Percentiles rank a stretch among this genome's conserved stretches.
These are phyloP conservation scores for Ogataea degrootiae DNA, from an alignment of 805 yeast genomes.

Conservation along the genomic window DNA sequence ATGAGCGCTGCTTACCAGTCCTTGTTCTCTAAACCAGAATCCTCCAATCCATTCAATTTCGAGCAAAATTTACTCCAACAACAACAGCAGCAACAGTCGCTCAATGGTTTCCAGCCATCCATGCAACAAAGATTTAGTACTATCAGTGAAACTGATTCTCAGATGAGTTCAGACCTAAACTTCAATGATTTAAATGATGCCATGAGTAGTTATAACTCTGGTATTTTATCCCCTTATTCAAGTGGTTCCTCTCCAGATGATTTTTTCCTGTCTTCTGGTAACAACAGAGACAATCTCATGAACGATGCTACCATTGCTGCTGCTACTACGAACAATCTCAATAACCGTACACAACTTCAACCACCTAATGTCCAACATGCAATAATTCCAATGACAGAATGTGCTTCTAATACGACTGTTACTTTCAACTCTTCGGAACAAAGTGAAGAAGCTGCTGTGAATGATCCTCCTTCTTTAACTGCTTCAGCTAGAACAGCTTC, in stretches of 20 bases:
- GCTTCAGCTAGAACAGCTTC: slow-evolving; percentile 13
- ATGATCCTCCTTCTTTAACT: slow-evolving; percentile 7
- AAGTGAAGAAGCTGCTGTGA: background rate
- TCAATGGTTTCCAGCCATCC: slow-evolving; percentile 1
- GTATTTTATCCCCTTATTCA: slow-evolving; percentile 31
- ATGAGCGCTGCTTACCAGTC: background rate
- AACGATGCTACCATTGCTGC: background rate
- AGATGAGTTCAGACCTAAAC: slow-evolving; percentile 23
- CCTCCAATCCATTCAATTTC: background rate
- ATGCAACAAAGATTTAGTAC: slow-evolving; percentile 15
- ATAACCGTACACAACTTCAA: background rate
- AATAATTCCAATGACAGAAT: slow-evolving; percentile 26
- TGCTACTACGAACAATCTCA: background rate
- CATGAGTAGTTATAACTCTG: slow-evolving; percentile 25
- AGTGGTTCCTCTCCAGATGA: slow-evolving; percentile 35
- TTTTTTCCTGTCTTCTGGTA: slow-evolving; percentile 20
- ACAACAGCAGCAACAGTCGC: slow-evolving; percentile 2
- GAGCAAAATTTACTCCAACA: slow-evolving; percentile 3
- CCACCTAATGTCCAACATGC: slow-evolving; percentile 1
- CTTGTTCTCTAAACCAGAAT: background rate
- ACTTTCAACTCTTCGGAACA: slow-evolving; percentile 17
- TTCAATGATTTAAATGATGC: slow-evolving; percentile 30
- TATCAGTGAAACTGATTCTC: slow-evolving; percentile 16
- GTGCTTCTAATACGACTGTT: slow-evolving; percentile 26
- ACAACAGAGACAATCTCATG: slow-evolving; percentile 1